Evolutionary conservation across 1,284 basidiomycete species (phyloP).

Genomic region (Lignosus rhinocerotis): DNA sequence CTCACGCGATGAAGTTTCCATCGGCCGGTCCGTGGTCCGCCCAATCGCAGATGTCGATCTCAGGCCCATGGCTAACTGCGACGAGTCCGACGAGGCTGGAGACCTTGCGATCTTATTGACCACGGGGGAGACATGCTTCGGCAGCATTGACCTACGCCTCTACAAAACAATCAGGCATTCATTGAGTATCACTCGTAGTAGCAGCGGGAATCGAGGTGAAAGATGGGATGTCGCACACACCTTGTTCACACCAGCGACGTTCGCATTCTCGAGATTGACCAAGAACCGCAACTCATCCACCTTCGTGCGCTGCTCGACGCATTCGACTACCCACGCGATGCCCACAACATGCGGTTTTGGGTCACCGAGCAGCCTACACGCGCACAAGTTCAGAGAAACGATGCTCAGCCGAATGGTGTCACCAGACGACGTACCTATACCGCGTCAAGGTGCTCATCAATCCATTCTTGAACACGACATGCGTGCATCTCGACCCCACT

Average conservation of each 20-base stretch:
- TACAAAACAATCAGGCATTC: slow-evolving; percentile 24
- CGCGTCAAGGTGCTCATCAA: slow-evolving; percentile 74
- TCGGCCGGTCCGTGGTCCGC: not conserved
- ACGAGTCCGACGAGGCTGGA: slow-evolving; percentile 19
- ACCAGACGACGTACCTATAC: slow-evolving; percentile 53
- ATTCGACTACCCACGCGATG: slow-evolving; percentile 91
- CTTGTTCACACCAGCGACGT: slow-evolving; percentile 68
- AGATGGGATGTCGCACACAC: slow-evolving; percentile 36
- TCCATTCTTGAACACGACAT: slow-evolving; percentile 91
- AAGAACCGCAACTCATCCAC: slow-evolving; percentile 70
- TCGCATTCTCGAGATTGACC: slow-evolving; percentile 69
- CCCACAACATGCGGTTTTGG: slow-evolving; percentile 80
- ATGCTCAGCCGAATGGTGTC: too few relatives aligned
- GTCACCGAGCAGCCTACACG: slow-evolving; percentile 54
- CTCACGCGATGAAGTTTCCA: slow-evolving; percentile 12
- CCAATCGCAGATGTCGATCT: not conserved
- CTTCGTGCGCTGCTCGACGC: slow-evolving; percentile 66
- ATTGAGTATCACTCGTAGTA: not conserved
- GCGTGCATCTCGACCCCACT: slow-evolving; percentile 80
- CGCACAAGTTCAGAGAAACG: not conserved
- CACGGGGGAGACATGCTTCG: slow-evolving; percentile 47
- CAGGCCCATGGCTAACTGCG: not conserved
- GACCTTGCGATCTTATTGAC: slow-evolving; percentile 4
- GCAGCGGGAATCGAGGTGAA: not conserved
- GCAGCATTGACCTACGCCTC: slow-evolving; percentile 69